phyloP scores from a whole-genome alignment of 257 asterid genomes.

The Plantago elongata region DNA sequence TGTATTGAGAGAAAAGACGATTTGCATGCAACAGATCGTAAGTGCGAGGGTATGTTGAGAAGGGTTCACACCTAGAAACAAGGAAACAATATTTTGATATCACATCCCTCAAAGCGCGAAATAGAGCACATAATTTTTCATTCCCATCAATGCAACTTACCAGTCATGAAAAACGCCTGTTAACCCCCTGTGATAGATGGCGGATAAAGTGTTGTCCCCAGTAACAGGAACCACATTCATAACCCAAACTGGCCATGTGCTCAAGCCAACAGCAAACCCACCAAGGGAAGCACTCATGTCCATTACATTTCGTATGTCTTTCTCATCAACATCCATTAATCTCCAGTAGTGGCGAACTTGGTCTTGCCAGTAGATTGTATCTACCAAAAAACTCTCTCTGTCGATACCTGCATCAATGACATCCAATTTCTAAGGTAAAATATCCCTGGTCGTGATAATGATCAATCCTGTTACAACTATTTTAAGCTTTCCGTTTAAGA shows the following conservation, averaged over 20 bases:
- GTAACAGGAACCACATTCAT: slow-evolving; percentile 75
- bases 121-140: neutral
- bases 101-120: slow-evolving; percentile 1
- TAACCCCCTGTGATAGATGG: slow-evolving; percentile 75
- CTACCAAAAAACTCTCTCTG: slow-evolving; percentile 51
- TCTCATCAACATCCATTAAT: slow-evolving; percentile 66
- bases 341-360: slow-evolving; percentile 96
- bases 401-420: slow-evolving; percentile 44
- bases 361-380: slow-evolving; percentile 93
- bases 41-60: slow-evolving; percentile 90
- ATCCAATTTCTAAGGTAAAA: neutral
- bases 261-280: slow-evolving; percentile 78
- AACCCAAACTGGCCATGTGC: slow-evolving; percentile 88
- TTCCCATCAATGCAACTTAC: slow-evolving; percentile 29
- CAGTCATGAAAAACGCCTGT: slow-evolving; percentile 83
- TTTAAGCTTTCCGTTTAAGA: neutral
- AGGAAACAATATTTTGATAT: slow-evolving; percentile 14
- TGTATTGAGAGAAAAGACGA: slow-evolving; percentile 56
- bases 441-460: neutral
- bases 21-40: slow-evolving; percentile 68
- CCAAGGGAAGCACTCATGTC: slow-evolving; percentile 92
- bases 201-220: slow-evolving; percentile 61
- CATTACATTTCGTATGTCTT: slow-evolving; percentile 70
- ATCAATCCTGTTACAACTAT: slow-evolving; percentile 51
- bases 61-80: slow-evolving; percentile 73